Conservation (phyloP, 2,329 filamentous ascomycete species). For the Monilinia fructicola region DNA sequence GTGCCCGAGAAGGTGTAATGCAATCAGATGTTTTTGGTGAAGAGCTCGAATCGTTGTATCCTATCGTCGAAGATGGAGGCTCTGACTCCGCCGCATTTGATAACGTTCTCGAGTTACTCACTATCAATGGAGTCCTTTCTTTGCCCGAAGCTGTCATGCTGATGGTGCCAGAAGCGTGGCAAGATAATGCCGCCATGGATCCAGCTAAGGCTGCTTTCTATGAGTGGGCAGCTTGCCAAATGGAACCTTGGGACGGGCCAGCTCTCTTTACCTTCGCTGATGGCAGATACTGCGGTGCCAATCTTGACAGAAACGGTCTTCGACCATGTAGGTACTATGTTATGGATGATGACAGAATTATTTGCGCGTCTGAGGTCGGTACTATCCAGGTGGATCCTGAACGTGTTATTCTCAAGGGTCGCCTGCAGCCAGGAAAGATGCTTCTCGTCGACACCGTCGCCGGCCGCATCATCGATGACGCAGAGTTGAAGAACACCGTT, state of each 20-base stretch:
- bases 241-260: conserved; percentile 98
- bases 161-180: conserved; percentile 98
- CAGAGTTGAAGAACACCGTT: conserved; percentile 86
- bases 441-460: conserved; percentile 87
- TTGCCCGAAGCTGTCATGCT: conserved; percentile 96
- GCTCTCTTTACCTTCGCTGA: conserved; percentile 97
- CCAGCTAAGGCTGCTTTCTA: conserved; percentile 96
- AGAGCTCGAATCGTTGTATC: conserved; percentile 86
- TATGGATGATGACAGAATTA: conserved; percentile 93
- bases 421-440: conserved; percentile 93
- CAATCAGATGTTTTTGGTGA: conserved; percentile 90
- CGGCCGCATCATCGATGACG: conserved; percentile 91
- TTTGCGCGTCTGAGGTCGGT: conserved; percentile 95
- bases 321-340: conserved; percentile 96
- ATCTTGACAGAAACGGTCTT: conserved; percentile 92
- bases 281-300: conserved; percentile 94
- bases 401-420: conserved; percentile 85
- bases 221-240: conserved; percentile 97
- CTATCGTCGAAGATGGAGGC: conserved; percentile 93
- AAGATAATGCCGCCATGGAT: conserved; percentile 89
- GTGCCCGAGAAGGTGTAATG: conserved; percentile 91
- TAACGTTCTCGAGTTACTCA: conserved; percentile 90
- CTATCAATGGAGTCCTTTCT: conserved; percentile 93
- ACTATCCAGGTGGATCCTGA: conserved; percentile 91
- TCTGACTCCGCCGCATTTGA: conserved; percentile 97